Evolutionary conservation across 306 rosid genomes (phyloP).

Genomic region (Calophaca sinica): DNA sequence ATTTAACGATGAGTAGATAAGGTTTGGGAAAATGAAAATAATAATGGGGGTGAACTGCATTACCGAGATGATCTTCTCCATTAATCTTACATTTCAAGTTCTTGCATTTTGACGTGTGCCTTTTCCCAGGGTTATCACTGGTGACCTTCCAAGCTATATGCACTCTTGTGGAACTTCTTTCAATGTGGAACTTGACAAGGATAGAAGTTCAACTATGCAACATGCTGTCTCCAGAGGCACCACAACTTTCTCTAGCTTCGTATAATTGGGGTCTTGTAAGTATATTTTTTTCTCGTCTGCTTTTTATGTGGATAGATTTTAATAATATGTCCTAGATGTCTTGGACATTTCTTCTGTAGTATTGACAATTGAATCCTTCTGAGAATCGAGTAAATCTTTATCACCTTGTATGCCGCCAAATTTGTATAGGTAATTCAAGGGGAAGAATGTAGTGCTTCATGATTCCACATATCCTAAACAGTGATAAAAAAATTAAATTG

Average conservation of each 20-base stretch:
- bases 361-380: slow-evolving; percentile 17
- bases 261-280: slow-evolving; percentile 85
- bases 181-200: slow-evolving; percentile 99
- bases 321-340: slow-evolving; percentile 32
- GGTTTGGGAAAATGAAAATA: slow-evolving; percentile 17
- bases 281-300: slow-evolving; percentile 39
- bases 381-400: slow-evolving; percentile 15
- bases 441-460: slow-evolving; percentile 4
- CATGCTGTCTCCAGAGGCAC: slow-evolving; percentile 92
- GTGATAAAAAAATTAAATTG: slow-evolving; percentile 19
- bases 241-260: slow-evolving; percentile 81
- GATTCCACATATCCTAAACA: neutral
- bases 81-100: slow-evolving; percentile 37
- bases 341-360: slow-evolving; percentile 9
- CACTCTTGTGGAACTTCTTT: slow-evolving; percentile 81
- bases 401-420: slow-evolving; percentile 16
- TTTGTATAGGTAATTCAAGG: slow-evolving; percentile 35
- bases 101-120: slow-evolving; percentile 44
- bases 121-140: slow-evolving; percentile 72
- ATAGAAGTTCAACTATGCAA: slow-evolving; percentile 93
- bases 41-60: slow-evolving; percentile 9
- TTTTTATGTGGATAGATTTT: slow-evolving; percentile 23
- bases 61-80: slow-evolving; percentile 27
- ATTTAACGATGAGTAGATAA: slow-evolving; percentile 25
- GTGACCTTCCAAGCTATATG: slow-evolving; percentile 72